Conservation (phyloP, 208 protist genomes). For the Trypanosoma lewisi region DNA sequence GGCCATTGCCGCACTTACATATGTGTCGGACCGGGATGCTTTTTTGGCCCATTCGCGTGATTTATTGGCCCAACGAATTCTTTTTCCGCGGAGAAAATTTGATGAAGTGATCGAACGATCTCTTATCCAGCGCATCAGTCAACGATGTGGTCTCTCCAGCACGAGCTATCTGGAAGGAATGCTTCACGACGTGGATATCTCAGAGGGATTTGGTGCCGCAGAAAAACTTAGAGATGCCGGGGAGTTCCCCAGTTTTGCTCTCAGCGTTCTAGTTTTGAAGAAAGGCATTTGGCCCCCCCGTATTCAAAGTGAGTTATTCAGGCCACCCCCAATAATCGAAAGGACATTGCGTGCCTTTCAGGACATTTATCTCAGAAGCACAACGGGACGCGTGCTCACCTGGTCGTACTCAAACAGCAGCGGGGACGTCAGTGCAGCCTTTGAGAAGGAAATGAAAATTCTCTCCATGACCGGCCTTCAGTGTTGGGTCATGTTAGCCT, state of each 20-base stretch:
- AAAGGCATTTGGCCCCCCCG: constrained; percentile 79
- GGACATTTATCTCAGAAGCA: constrained; percentile 61
- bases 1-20: constrained; percentile 58
- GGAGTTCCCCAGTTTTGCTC: constrained; percentile 32
- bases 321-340: constrained; percentile 21
- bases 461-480: constrained; percentile 68
- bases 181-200: constrained; percentile 73
- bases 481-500: constrained; percentile 67
- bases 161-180: constrained; percentile 86
- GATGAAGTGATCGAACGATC: constrained; percentile 61
- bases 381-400: constrained; percentile 51
- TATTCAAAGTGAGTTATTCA: constrained; percentile 40
- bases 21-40: constrained; percentile 73
- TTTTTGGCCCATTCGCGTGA: constrained; percentile 77
- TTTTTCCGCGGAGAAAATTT: constrained; percentile 60
- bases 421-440: constrained; percentile 53
- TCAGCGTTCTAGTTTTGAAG: constrained; percentile 66
- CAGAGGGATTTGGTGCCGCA: constrained; percentile 44
- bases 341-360: constrained; percentile 43
- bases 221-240: constrained; percentile 37
- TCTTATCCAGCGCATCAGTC: constrained; percentile 64
- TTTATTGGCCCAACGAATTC: constrained; percentile 74
- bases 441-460: constrained; percentile 44
- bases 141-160: constrained; percentile 65
- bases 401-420: constrained; percentile 84